These are phyloP conservation scores for Miscanthus sacchariflorus DNA, from an alignment of 202 grass and related monocot genomes.

Conservation along the genomic window DNA sequence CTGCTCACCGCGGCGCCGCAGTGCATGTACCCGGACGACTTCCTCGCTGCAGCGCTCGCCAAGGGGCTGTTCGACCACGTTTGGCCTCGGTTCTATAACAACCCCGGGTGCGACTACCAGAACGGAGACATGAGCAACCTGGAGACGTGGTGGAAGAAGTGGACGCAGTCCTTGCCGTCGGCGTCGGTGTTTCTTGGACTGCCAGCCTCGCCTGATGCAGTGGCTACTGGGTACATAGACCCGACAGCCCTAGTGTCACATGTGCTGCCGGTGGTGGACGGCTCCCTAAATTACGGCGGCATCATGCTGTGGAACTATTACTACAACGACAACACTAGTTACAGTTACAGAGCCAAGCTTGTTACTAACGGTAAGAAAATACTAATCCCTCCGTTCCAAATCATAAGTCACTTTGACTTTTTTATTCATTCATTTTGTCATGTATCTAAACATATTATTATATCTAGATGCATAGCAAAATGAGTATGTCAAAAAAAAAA, in stretches of 20 bases:
- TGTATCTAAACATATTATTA: no score
- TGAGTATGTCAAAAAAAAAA: no score
- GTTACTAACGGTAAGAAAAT: no score
- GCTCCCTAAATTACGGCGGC: not conserved
- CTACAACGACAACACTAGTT: not conserved
- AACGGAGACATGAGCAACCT: not conserved
- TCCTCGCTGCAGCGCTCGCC: slow-evolving; percentile 28
- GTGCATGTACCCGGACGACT: slow-evolving; percentile 50
- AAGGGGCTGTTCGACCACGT: slow-evolving; percentile 60
- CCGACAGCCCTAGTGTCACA: slow-evolving; percentile 3
- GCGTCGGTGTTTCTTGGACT: slow-evolving; percentile 46
- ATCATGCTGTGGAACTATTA: slow-evolving; percentile 4
- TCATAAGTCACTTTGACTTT: no score
- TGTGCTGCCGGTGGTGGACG: slow-evolving; percentile 20
- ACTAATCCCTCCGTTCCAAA: no score
- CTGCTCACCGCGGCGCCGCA: slow-evolving; percentile 59
- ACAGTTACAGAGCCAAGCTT: not conserved
- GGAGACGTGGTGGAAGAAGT: slow-evolving; percentile 7
- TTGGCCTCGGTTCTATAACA: slow-evolving; percentile 67
- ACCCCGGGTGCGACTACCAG: slow-evolving; percentile 50
- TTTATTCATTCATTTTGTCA: no score
- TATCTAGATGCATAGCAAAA: no score
- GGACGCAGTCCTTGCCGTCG: slow-evolving; percentile 6
- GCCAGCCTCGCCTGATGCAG: slow-evolving; percentile 1
- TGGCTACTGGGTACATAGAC: slow-evolving; percentile 39